A percentile compares a stretch with the other conserved stretches of the same genome.
phyloP scores from a whole-genome alignment of 805 yeast genomes.

The Lipomyces japonicus region DNA sequence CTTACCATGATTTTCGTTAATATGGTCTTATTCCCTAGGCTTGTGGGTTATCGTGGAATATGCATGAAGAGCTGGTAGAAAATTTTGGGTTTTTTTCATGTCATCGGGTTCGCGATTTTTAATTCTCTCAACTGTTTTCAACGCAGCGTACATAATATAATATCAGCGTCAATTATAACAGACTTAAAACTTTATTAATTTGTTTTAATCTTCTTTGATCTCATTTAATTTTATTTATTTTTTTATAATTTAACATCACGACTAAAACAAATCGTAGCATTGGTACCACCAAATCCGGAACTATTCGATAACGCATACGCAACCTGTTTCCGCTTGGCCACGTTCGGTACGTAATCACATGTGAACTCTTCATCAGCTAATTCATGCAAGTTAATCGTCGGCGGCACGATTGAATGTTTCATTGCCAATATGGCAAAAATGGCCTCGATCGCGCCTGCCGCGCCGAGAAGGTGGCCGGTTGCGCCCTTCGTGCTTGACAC shows the following conservation, averaged over 20 bases:
- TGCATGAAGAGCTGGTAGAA: no score
- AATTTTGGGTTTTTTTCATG: no score
- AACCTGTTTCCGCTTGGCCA: constrained; percentile 41
- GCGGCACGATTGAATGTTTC: constrained; percentile 59
- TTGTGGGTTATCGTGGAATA: no score
- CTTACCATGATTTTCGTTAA: no score
- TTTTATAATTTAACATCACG: constrained; percentile 28
- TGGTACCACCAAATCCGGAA: constrained; percentile 97
- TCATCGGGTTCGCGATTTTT: no score
- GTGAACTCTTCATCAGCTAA: constrained; percentile 48
- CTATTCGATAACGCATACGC: constrained; percentile 75
- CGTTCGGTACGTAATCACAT: constrained; percentile 56
- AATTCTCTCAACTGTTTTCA: no score
- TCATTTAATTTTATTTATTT: neutral
- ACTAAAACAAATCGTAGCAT: constrained; percentile 64
- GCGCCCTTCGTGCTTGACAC: constrained; percentile 88
- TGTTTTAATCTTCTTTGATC: neutral
- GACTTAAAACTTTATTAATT: neutral
- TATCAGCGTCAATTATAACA: neutral
- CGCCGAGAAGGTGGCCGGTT: constrained; percentile 91
- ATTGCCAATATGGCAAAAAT: constrained; percentile 72
- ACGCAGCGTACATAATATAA: no score
- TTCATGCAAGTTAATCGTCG: constrained; percentile 66
- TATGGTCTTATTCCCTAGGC: no score
- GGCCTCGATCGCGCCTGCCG: constrained; percentile 92